Evolutionary conservation across 2,329 filamentous ascomycete genomes (phyloP), one percentile per base, ranked within the genome.

Genomic region (Sporothrix inflata): DNA sequence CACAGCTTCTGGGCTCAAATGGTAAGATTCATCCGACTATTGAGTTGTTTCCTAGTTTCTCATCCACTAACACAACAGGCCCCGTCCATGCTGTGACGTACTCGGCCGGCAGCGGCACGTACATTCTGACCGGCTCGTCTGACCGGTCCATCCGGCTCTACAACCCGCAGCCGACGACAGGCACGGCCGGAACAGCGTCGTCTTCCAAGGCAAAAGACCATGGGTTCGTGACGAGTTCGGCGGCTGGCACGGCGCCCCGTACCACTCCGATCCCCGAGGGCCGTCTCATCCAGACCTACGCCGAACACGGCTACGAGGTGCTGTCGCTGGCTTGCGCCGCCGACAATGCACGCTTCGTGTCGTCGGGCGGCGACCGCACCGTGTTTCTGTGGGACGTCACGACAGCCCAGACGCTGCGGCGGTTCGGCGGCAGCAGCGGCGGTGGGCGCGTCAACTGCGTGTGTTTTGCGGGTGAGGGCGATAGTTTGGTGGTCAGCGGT

Each of bases 371-470:
- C 73, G 96, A 99, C 83, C 92, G 95, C 77, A 87, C 88, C 74
- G 94, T 97, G 0, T 98, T 98, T 79, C 86, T 98, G 5, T 98
- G 96, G 96, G 96, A 99, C 81, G 96, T 98, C 0, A 86, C 91
- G 63, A 92, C 90, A 2, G 94, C 92, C 21, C 86, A 88, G 76
- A 97, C 95, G 4, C 83, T 92, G 34, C 88, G 93, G 27, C 87
- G 96, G 38, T 96, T 95, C 27, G 61, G 40, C 81, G 85, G 86
- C 21, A 87, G 87, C 27, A 93, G 96, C 81, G 88, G 38, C 60
- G 61, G 61, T n/a, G 61, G 89, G 60, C 85, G 94, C 42, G 86
- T 98, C 71, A 97, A 98, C 79, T 87, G 89, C 61, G 92, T 95
- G 4, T 85, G 87, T 1, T 97, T 97, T 79, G 94, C 89, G 0